Conservation (phyloP, 352 stramenopile species). For the Phytophthora megakarya region DNA sequence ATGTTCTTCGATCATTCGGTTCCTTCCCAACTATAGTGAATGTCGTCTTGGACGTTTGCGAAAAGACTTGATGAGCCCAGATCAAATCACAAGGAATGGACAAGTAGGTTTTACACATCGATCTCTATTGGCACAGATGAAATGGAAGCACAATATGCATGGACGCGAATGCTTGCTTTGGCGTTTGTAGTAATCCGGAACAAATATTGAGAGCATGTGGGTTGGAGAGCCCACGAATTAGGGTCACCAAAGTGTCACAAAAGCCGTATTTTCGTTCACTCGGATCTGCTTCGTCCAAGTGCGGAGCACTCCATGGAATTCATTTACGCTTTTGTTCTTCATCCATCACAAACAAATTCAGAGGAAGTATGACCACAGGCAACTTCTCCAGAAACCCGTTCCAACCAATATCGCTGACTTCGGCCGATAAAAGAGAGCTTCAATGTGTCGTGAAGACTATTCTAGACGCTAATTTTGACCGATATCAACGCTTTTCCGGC, state of each 20-base stretch:
- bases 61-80: background rate
- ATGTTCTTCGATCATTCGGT: too few species aligned
- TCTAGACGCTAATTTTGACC: constrained; percentile 34
- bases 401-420: constrained; percentile 22
- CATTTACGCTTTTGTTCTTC: constrained; percentile 4
- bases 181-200: background rate
- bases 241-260: constrained; percentile 12
- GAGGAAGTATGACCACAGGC: background rate
- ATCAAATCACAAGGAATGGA: constrained; percentile 6
- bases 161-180: background rate
- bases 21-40: background rate
- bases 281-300: background rate
- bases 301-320: background rate
- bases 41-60: background rate
- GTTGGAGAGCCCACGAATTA: background rate
- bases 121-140: constrained; percentile 15
- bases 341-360: background rate
- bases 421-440: constrained; percentile 22
- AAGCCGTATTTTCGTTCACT: background rate
- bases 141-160: constrained; percentile 7
- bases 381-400: constrained; percentile 27
- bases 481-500: constrained; percentile 36
- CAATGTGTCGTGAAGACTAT: constrained; percentile 30
- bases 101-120: constrained; percentile 17
- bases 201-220: constrained; percentile 2